A percentile compares a stretch with the other conserved stretches of the same genome.
phyloP scores from a whole-genome alignment of 495 filamentous ascomycete species.

The Penicillium maclennaniae region DNA sequence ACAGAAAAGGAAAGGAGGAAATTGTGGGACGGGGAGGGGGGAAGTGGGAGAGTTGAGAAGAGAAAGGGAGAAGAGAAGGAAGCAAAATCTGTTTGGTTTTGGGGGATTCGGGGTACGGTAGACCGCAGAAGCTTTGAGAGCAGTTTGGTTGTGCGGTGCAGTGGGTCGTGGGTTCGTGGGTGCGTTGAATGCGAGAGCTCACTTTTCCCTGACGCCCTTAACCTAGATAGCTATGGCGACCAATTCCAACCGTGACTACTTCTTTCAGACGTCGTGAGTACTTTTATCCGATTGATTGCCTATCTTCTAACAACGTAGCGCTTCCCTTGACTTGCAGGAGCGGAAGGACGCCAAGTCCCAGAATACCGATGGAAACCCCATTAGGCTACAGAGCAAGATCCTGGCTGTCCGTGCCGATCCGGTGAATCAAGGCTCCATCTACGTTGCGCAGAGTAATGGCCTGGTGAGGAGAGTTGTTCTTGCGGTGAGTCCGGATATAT shows the following conservation, averaged over 20 bases:
- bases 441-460: conserved; percentile 80
- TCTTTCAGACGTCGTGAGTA: conserved; percentile 74
- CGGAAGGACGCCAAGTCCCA: conserved; percentile 75
- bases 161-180: conserved; percentile 7
- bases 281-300: neutral
- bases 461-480: conserved; percentile 67
- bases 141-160: conserved; percentile 25
- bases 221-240: conserved; percentile 49
- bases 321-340: conserved; percentile 64
- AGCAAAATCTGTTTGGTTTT: conserved; percentile 32
- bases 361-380: conserved; percentile 80
- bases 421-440: conserved; percentile 55
- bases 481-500: conserved; percentile 57
- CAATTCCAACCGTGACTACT: conserved; percentile 65
- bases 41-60: conserved; percentile 19
- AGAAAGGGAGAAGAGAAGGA: conserved; percentile 20
- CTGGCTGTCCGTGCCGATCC: conserved; percentile 72
- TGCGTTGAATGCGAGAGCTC: conserved; percentile 9
- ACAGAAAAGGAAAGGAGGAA: conserved; percentile 18
- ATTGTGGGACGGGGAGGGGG: conserved; percentile 9
- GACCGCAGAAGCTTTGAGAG: conserved; percentile 34
- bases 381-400: conserved; percentile 79
- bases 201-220: neutral
- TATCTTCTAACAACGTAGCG: conserved; percentile 41
- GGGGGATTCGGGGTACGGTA: conserved; percentile 38